These are phyloP conservation scores for Pseudozyma thailandica DNA, from an alignment of 1,284 basidiomycete species.

Conservation along the genomic window DNA sequence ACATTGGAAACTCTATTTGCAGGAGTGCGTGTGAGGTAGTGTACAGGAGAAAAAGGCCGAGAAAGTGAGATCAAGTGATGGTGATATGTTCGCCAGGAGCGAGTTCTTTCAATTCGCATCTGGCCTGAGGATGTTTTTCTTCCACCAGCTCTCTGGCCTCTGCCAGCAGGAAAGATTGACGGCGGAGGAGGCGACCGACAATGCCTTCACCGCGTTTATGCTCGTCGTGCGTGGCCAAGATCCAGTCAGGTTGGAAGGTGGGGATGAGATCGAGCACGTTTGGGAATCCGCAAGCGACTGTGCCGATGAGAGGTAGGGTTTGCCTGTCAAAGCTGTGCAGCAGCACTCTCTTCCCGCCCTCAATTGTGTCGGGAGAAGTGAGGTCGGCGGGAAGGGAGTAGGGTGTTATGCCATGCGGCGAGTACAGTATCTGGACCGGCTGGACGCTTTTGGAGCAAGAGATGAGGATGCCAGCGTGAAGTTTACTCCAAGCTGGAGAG, in stretches of 20 bases:
- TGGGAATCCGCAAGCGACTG: slow-evolving; percentile 33
- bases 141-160: slow-evolving; percentile 3
- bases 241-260: slow-evolving; percentile 11
- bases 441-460: neutral
- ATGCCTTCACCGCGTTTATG: slow-evolving; percentile 34
- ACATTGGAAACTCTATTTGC: neutral
- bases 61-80: neutral
- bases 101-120: slow-evolving; percentile 7
- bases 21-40: neutral
- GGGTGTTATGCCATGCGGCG: slow-evolving; percentile 40
- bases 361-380: no score
- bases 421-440: slow-evolving; percentile 23
- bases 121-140: neutral
- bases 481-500: slow-evolving; percentile 32
- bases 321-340: slow-evolving; percentile 49
- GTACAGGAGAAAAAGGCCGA: neutral
- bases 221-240: slow-evolving; percentile 46
- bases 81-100: slow-evolving; percentile 18
- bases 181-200: slow-evolving; percentile 22
- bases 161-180: slow-evolving; percentile 9
- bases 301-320: slow-evolving; percentile 35
- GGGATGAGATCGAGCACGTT: slow-evolving; percentile 30
- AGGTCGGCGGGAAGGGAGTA: slow-evolving; percentile 17
- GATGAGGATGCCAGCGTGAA: slow-evolving; percentile 36
- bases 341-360: slow-evolving; percentile 5